A percentile compares a stretch with the other conserved stretches of the same genome.
These are phyloP conservation scores for Trichaptum fuscoviolaceum DNA, from an alignment of 768 basidiomycete species.

Conservation along the genomic window DNA sequence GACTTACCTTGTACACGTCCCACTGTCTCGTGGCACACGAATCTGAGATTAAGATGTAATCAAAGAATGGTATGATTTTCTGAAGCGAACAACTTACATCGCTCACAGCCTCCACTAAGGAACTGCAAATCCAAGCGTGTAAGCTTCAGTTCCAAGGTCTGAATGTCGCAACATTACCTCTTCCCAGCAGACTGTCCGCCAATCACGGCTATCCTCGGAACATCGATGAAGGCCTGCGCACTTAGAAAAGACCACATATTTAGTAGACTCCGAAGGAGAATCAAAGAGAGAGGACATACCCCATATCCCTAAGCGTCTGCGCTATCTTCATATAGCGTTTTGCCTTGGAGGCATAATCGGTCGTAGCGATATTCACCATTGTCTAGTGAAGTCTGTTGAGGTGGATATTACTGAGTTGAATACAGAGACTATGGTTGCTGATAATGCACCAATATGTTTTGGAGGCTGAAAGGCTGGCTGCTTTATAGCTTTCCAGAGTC, in stretches of 20 bases:
- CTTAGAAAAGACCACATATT: conserved; percentile 18
- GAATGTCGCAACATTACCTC: conserved; percentile 10
- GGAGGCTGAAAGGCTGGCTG: too few relatives aligned
- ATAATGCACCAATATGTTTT: too few relatives aligned
- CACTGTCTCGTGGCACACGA: conserved; percentile 42
- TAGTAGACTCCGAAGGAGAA: neutral
- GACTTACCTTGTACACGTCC: conserved; percentile 42
- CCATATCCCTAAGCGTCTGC: conserved; percentile 34
- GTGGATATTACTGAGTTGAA: neutral
- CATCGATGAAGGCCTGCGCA: conserved; percentile 32
- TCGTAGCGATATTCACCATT: conserved; percentile 22
- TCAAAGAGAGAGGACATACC: conserved; percentile 22
- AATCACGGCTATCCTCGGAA: conserved; percentile 50
- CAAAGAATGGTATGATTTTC: neutral
- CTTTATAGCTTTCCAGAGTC: too few relatives aligned
- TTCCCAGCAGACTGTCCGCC: conserved; percentile 48
- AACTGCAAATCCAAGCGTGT: conserved; percentile 27
- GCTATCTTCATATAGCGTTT: conserved; percentile 35
- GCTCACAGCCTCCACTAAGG: conserved; percentile 51
- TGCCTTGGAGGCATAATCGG: conserved; percentile 36
- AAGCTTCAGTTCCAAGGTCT: neutral
- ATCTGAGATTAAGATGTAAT: conserved; percentile 26
- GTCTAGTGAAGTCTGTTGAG: neutral
- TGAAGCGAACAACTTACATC: conserved; percentile 32
- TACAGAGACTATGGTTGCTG: too few relatives aligned